Conservation (phyloP, 2,329 filamentous ascomycete genomes). For the Mycosphaerella arachidis region DNA sequence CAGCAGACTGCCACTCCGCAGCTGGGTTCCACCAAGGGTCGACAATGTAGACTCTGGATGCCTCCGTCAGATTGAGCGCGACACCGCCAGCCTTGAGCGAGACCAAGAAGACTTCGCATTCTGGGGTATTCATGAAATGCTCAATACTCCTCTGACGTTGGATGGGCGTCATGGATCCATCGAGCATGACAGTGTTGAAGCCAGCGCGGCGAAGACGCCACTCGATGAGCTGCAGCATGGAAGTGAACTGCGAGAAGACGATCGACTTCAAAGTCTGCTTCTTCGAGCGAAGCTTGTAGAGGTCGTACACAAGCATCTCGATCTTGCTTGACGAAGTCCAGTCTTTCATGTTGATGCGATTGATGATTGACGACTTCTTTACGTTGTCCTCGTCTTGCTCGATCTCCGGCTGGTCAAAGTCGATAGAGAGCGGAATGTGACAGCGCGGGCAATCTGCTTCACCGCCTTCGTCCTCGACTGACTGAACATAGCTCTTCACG, state of each 20-base stretch:
- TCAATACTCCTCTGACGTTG: conserved; percentile 92
- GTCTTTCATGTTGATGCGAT: conserved; percentile 97
- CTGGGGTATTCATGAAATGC: conserved; percentile 90
- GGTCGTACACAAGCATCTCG: conserved; percentile 88
- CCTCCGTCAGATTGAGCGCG: conserved; percentile 90
- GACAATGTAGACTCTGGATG: conserved; percentile 53
- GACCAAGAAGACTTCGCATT: conserved; percentile 93
- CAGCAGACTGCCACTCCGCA: conserved; percentile 97
- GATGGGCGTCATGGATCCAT: conserved; percentile 88
- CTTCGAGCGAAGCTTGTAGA: conserved; percentile 86
- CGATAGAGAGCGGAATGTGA: conserved; percentile 83
- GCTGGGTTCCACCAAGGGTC: conserved; percentile 91
- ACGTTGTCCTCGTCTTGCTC: conserved; percentile 82
- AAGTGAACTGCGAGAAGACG: conserved; percentile 95
- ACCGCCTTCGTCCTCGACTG: conserved; percentile 61
- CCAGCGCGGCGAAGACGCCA: conserved; percentile 95
- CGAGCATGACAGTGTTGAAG: conserved; percentile 96
- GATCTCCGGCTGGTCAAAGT: conserved; percentile 91
- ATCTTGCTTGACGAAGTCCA: conserved; percentile 99
- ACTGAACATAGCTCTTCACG: conserved; percentile 73
- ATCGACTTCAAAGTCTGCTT: conserved; percentile 95
- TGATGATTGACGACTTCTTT: conserved; percentile 97
- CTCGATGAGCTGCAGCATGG: conserved; percentile 94
- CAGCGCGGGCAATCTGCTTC: conserved; percentile 77
- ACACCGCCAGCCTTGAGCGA: conserved; percentile 95